These are phyloP conservation scores for Aspergillus sp. DNA, from an alignment of 2,329 filamentous ascomycete genomes.

Conservation along the genomic window DNA sequence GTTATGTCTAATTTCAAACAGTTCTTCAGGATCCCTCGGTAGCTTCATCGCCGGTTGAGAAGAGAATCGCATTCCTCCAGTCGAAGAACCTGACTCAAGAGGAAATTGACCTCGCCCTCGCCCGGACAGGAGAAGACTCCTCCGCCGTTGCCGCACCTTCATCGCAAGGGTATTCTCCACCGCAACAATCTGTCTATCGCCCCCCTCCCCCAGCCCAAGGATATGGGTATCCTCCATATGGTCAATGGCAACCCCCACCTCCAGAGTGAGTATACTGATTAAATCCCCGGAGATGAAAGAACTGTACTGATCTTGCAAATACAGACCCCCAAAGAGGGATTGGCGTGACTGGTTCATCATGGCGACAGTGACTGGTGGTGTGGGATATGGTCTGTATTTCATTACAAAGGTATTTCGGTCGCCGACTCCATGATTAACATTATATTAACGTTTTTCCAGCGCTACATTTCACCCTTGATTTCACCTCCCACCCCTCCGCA, in stretches of 20 bases:
- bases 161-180: slow-evolving; percentile 44
- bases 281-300: background rate
- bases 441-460: slow-evolving; percentile 45
- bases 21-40: slow-evolving; percentile 95
- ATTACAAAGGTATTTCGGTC: slow-evolving; percentile 65
- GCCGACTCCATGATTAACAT: background rate
- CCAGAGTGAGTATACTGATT: slow-evolving; percentile 43
- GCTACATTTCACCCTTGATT: slow-evolving; percentile 87
- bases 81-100: slow-evolving; percentile 97
- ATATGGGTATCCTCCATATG: slow-evolving; percentile 50
- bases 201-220: slow-evolving; percentile 37
- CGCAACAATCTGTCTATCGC: slow-evolving; percentile 35
- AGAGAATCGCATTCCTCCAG: slow-evolving; percentile 84
- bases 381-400: slow-evolving; percentile 83
- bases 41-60: slow-evolving; percentile 82
- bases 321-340: slow-evolving; percentile 67
- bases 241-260: slow-evolving; percentile 50
- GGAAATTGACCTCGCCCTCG: slow-evolving; percentile 81
- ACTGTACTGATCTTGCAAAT: slow-evolving; percentile 1
- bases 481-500: slow-evolving; percentile 91
- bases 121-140: slow-evolving; percentile 63
- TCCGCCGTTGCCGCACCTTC: slow-evolving; percentile 42
- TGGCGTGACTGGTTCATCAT: slow-evolving; percentile 99
- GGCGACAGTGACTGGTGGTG: slow-evolving; percentile 88
- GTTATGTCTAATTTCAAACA: slow-evolving; percentile 29